Base-by-base conservation (phyloP, 805 yeast genomes). In the Soucietia sequanensis region DNA sequence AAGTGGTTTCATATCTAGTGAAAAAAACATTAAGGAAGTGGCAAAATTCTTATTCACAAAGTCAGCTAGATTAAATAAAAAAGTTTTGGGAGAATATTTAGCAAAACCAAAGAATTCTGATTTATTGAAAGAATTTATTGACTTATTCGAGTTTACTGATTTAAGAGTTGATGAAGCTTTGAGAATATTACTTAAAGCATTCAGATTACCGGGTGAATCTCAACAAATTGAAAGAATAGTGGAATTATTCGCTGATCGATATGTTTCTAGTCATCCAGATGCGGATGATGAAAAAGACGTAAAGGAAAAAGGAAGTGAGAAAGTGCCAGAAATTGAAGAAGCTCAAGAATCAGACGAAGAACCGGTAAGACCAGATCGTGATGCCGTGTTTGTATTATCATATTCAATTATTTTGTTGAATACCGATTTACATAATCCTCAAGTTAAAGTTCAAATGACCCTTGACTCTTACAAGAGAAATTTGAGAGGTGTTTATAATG, bases 161-260 rank as follows among this genome's bases (percentile, higher is more conserved):
- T 66, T 84, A 47, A 72, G 99, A 51, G 91, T 95, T 2, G 99
- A 93, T 58, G 97, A 91, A 59, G 96, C 96, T 0, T 67, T 93
- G 34, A 75, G 99, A 50, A 71, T 85, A 37, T 59, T 93, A 40
- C 68, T 95, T 46, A 84, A 85, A 37, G 76, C 84, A 14, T 91
- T 93, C 54, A 76, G 99, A 57, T 70, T 93, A 31, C 98, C 98
- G 1, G 99, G 99, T 40, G 99, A 93, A 62, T 84, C 97, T 0
- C 98, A 89, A 53, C 96, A 88, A 58, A 93, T 93, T 55, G 99
- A 93, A 58, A 75, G 96, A 50, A 78, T 91, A 11, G 83, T 93
- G 19, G 97, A 91, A 50, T 69, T 78, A 5, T 93, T 93, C 60
- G 89, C 95, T 3, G 81, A 79, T 27, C 77, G 85, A 39, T 93